These are phyloP conservation scores for Xerocomus spinulosus DNA, from an alignment of 768 basidiomycete species.

Conservation along the genomic window DNA sequence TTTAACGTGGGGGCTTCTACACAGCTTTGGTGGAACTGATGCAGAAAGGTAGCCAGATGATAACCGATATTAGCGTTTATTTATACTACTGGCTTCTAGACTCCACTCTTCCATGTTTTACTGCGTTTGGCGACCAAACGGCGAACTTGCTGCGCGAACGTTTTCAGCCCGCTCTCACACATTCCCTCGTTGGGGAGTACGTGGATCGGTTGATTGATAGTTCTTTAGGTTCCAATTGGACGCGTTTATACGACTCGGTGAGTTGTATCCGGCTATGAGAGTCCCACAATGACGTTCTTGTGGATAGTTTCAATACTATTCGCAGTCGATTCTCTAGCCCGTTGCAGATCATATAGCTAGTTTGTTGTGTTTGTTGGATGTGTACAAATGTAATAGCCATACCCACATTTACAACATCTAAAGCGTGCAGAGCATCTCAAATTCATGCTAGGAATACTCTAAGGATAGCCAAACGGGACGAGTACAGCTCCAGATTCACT, in stretches of 20 bases:
- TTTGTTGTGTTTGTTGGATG: neutral
- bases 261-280: slow-evolving; percentile 22
- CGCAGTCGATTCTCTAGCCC: slow-evolving; percentile 74
- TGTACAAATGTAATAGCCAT: slow-evolving; percentile 4
- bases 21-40: slow-evolving; percentile 88
- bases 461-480: neutral
- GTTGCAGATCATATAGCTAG: neutral
- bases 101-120: slow-evolving; percentile 87
- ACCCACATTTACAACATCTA: neutral
- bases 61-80: slow-evolving; percentile 1
- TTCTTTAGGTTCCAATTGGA: slow-evolving; percentile 92
- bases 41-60: slow-evolving; percentile 72
- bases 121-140: slow-evolving; percentile 86
- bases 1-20: slow-evolving; percentile 12
- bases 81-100: slow-evolving; percentile 42
- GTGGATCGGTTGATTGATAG: slow-evolving; percentile 87
- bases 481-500: slow-evolving; percentile 7
- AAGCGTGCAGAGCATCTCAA: neutral
- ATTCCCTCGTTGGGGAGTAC: slow-evolving; percentile 78
- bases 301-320: slow-evolving; percentile 85
- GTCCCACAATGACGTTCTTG: slow-evolving; percentile 1
- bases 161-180: slow-evolving; percentile 88
- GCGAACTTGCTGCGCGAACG: slow-evolving; percentile 84
- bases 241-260: slow-evolving; percentile 92
- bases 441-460: neutral